Conservation (phyloP, 148 eudicot genomes). For the Limonium bicolor region DNA sequence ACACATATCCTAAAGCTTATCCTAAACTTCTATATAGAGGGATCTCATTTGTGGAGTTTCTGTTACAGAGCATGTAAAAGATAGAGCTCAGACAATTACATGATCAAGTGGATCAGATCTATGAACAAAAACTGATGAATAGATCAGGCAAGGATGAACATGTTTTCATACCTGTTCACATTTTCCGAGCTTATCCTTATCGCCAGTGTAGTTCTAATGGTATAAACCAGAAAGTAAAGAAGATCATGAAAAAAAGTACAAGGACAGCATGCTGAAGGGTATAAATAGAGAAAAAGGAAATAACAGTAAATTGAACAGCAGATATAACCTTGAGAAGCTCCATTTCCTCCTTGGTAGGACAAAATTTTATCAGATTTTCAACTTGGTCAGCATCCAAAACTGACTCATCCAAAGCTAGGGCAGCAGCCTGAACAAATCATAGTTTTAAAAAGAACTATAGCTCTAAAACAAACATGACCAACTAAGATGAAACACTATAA, state of each 20-base stretch:
- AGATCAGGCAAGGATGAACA: neutral
- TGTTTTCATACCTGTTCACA: conserved; percentile 73
- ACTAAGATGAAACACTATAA: neutral
- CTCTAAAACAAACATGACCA: no score
- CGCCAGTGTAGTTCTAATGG: conserved; percentile 64
- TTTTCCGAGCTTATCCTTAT: conserved; percentile 67
- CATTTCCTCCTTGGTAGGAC: conserved; percentile 97
- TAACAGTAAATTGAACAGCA: conserved; percentile 5
- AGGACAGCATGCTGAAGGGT: no score
- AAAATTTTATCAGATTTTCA: conserved; percentile 82
- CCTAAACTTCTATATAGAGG: no score
- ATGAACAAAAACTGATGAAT: neutral
- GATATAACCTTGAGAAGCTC: conserved; percentile 64
- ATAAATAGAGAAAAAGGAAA: neutral
- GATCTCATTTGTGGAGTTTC: no score
- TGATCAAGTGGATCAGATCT: no score
- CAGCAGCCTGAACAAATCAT: conserved; percentile 61
- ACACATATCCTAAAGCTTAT: no score
- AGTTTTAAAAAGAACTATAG: conserved; percentile 1
- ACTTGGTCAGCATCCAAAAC: conserved; percentile 94
- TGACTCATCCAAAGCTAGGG: conserved; percentile 73
- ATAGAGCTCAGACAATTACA: no score
- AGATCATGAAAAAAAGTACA: conserved; percentile 3
- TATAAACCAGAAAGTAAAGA: conserved; percentile 7
- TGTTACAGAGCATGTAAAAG: no score